Base-by-base conservation (phyloP, 176 grass and related monocot species). In the Leersia perrieri region DNA sequence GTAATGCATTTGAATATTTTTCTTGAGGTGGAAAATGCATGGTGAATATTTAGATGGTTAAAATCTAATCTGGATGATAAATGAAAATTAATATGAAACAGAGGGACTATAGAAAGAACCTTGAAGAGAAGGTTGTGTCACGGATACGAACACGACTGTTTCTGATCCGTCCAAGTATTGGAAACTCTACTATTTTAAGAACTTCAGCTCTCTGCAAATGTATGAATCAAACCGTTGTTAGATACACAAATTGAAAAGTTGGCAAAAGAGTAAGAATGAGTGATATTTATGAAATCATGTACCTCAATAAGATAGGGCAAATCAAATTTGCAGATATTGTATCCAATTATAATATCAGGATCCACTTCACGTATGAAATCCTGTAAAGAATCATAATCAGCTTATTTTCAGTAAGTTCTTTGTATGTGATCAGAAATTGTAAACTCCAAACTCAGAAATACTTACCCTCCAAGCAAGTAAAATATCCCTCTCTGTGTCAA, bases 321-420 rank as follows among this genome's bases (percentile, higher is more conserved):
- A 51, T 98, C 95, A 89, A 98, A 98, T 89, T 98, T 98, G 86
- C 95, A 95, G 30, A 98, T 98, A 36, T 98, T 98, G 74, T 98
- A 98, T 79, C 95, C 95, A 85, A 98, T 98, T 82, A 95, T 93
- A 75, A 98, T 98, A 85, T 98, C 95, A 67, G 95, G 92, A 53
- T 95, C 95, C 32, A 92, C 87, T 80, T 95, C 95, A 41, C 92
- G 86, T 76, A 95, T 91, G 11, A 95, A 89, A 89, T 98, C 92
- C 96, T 95, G 83, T 67, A 91, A 88, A 67, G 3, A 72, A 75
- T 63, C 32, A 28, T 13, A 83, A 84, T 76, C 33, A 78, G 64
- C 66, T 69, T 47, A 33, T 28, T 70, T 26, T 70, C 4, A 80
- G 74, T n/a, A 29, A 76, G 35, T 45, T 26, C 40, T 61, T 49